These are phyloP conservation scores for Elsinoe ampelina DNA, from an alignment of 2,329 filamentous ascomycete species.

Conservation along the genomic window DNA sequence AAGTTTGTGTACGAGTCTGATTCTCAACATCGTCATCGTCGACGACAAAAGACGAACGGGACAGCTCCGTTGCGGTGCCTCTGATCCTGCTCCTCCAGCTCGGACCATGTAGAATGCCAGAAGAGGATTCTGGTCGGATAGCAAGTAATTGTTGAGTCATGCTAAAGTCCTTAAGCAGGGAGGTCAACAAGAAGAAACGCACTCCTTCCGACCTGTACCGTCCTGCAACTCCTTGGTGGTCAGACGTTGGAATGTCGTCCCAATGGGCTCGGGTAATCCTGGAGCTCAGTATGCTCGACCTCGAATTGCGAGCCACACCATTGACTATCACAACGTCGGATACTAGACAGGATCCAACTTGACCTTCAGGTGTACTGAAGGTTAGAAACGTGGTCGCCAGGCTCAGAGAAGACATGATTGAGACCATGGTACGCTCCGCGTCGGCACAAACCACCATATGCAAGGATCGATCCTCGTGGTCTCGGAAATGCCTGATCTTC, in stretches of 20 bases:
- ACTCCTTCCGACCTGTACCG: slow-evolving; percentile 4
- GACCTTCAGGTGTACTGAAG: slow-evolving; percentile 17
- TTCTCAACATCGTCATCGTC: slow-evolving; percentile 15
- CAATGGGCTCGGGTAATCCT: slow-evolving; percentile 12
- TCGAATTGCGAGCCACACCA: slow-evolving; percentile 15
- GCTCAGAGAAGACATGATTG: slow-evolving; percentile 28
- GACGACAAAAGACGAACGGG: slow-evolving; percentile 18
- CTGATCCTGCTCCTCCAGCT: slow-evolving; percentile 18
- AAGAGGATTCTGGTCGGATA: neutral
- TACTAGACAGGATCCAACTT: slow-evolving; percentile 16
- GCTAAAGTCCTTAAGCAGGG: slow-evolving; percentile 14
- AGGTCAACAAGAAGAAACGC: slow-evolving; percentile 16
- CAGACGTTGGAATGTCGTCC: neutral
- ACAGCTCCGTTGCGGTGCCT: slow-evolving; percentile 14
- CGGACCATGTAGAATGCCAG: neutral
- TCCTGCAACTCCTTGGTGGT: slow-evolving; percentile 5
- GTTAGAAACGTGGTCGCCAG: slow-evolving; percentile 25
- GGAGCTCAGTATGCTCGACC: neutral
- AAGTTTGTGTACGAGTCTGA: neutral
- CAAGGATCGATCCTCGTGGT: slow-evolving; percentile 44
- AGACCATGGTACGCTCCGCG: slow-evolving; percentile 28
- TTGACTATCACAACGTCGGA: slow-evolving; percentile 24
- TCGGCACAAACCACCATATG: slow-evolving; percentile 25
- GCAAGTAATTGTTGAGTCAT: slow-evolving; percentile 14
- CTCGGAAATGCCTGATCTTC: slow-evolving; percentile 46